Evolutionary conservation across 148 eudicot genomes (phyloP), one percentile per base, ranked within the genome.

Genomic region (Amaranthus hypochondriacus): DNA sequence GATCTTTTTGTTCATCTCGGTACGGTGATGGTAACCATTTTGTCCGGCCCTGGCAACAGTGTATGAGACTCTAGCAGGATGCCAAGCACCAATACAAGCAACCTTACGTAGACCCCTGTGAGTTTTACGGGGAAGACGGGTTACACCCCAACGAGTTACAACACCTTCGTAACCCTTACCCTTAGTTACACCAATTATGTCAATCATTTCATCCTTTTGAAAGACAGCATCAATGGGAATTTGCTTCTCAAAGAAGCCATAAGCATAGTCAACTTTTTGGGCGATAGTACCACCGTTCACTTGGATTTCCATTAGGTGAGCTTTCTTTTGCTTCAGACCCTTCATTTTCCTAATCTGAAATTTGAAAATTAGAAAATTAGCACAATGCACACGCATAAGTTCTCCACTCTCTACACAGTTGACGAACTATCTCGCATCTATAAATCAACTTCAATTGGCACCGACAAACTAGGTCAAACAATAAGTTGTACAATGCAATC

Each of bases 131-230:
- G 97, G 97, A 71, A 91, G 93, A 71, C 93, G 89, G 9, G 93
- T 89, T 5, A 91, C 93, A 68, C 97, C 97, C 97, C 93, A 91
- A 61, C 97, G 88, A 14, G 93, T 89, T 5, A 91, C 97, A 49
- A 91, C 97, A 77, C 97, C 97, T 74, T 91, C 97, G 28, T 89
- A 91, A 75, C 96, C 93, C 70, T 91, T 91, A 75, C 96, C 96
- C 77, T 91, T 91, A 14, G 96, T 89, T 15, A 91, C 97, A 59
- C 97, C 97, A 62, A 89, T 89, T 48, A 91, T 86, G 78, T 91
- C 97, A 73, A 91, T 84, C 97, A 86, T 87, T 81, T 87, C 91
- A 77, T 87, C 89, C 75, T 89, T 87, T 71, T 83, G 90, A 87
- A 85, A 83, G 18, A 90, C 84, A 44, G 91, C 91, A 81, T 87